Evolutionary conservation across 495 filamentous ascomycete genomes (phyloP).

Genomic region (Penicillium macrosclerotiorum): DNA sequence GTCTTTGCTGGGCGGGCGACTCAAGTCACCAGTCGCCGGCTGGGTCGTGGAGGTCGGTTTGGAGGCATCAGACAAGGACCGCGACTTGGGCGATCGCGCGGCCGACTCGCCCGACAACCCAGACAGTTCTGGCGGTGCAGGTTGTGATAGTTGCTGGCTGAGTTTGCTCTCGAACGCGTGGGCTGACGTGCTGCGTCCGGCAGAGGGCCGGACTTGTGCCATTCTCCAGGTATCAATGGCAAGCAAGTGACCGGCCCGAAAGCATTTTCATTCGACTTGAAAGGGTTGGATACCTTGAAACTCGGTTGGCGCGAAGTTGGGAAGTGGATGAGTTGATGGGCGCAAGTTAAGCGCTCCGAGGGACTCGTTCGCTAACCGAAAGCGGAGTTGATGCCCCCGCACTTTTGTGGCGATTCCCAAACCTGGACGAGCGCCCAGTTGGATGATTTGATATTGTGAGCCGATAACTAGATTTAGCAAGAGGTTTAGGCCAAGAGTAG

Average conservation of each 20-base stretch:
- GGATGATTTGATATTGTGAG: too few relatives aligned
- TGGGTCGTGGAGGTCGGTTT: constrained; percentile 30
- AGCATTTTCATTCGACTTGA: not conserved
- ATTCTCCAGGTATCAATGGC: constrained; percentile 16
- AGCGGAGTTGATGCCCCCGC: too few relatives aligned
- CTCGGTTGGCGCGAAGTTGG: not conserved
- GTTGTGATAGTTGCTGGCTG: constrained; percentile 39
- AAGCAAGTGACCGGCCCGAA: not conserved
- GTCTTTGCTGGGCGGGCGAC: constrained; percentile 63
- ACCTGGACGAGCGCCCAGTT: too few relatives aligned
- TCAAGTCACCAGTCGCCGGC: constrained; percentile 27
- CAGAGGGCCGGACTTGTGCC: constrained; percentile 24
- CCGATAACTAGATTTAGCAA: too few relatives aligned
- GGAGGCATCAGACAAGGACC: constrained; percentile 45
- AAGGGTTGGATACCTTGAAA: not conserved
- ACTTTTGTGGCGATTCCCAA: too few relatives aligned
- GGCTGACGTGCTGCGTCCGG: constrained; percentile 19
- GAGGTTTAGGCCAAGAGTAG: too few relatives aligned
- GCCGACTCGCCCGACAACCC: constrained; percentile 19
- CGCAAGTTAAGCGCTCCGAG: too few relatives aligned
- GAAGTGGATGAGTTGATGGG: not conserved
- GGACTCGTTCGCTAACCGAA: too few relatives aligned
- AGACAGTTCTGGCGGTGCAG: constrained; percentile 15
- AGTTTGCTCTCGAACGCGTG: constrained; percentile 40
- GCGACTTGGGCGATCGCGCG: constrained; percentile 35